Base-by-base conservation (phyloP, 805 yeast genomes). In the Starmera dryadoides region DNA sequence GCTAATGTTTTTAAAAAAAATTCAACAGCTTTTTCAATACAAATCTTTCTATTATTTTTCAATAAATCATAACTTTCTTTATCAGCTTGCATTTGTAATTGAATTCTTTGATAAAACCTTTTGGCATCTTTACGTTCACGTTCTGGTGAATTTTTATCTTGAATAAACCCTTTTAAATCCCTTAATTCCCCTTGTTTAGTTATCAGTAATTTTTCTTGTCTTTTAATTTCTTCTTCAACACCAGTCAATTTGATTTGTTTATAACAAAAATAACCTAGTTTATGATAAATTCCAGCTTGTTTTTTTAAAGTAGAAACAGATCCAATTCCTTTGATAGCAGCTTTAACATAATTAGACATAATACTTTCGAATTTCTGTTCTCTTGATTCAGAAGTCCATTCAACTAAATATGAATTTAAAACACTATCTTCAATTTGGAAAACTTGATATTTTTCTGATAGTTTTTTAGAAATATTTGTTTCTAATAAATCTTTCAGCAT, bases 201-300 rank as follows among this genome's bases (percentile, higher is more conserved):
- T 2, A 49, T 44, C n/a, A 71, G 63, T 29, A 77, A 57, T 16
- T 52, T 59, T 17, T 65, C 63, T 6, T 66, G 49, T 25, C 64
- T 68, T 11, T 51, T 46, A 1, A 81, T 64, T 14, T 73, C 73
- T 4, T 68, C 72, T 32, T 61, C 66, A 16, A 70, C 53, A 2
- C 62, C 59, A 5, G 68, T 53, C 4, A 73, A 67, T 44, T 72
- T 69, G 22, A 73, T 59, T 49, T 85, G 89, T 6, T 64, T 59
- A 48, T 82, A 83, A 54, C 96, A 84, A 52, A 88, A 88, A 23
- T 69, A 64, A 0, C 89, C 97, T 48, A 83, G 69, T 3, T 69
- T 64, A 43, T 75, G 81, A 51, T 58, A 81, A 6, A 79, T 70
- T 28, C 63, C 57, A 0, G 79, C 75, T 32, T 59, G 52, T 25